Conservation (phyloP, 495 filamentous ascomycete genomes). For the Penicillium pulvis region DNA sequence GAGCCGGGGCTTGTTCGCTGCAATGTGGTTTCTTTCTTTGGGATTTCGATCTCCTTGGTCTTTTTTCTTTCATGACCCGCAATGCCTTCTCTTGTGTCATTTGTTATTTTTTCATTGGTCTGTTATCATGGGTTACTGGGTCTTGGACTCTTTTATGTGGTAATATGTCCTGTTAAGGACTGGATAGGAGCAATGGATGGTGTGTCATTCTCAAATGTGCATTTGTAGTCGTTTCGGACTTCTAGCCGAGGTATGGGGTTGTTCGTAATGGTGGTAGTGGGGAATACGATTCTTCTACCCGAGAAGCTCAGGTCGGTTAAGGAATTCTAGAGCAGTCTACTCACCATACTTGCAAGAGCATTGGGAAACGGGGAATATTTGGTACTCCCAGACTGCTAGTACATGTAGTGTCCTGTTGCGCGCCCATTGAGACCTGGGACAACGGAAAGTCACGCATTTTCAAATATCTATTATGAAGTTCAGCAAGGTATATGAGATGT, state of each 20-base stretch:
- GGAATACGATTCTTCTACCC: neutral
- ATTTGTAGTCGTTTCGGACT: constrained; percentile 13
- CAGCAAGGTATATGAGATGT: too few relatives aligned
- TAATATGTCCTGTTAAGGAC: constrained; percentile 18
- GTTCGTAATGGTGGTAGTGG: neutral
- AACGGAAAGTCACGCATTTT: too few relatives aligned
- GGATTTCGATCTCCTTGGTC: constrained; percentile 3
- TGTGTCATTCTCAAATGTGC: constrained; percentile 3
- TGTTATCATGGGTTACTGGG: constrained; percentile 13
- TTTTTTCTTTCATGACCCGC: constrained; percentile 29
- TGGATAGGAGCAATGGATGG: constrained; percentile 16
- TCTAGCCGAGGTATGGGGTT: constrained; percentile 17
- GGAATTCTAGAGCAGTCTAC: neutral
- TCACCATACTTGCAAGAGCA: neutral
- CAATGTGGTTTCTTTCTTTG: constrained; percentile 2
- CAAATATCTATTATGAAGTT: too few relatives aligned
- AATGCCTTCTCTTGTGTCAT: constrained; percentile 24
- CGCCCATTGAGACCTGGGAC: too few relatives aligned
- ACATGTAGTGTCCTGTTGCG: neutral
- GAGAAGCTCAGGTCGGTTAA: neutral
- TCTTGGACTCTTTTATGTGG: constrained; percentile 28
- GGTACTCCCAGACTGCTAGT: neutral
- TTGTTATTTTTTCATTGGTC: constrained; percentile 19
- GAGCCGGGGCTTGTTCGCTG: neutral
- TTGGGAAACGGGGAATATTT: neutral